Evolutionary conservation across 2,329 filamentous ascomycete genomes (phyloP).

Genomic region (Colletotrichum falcatum): DNA sequence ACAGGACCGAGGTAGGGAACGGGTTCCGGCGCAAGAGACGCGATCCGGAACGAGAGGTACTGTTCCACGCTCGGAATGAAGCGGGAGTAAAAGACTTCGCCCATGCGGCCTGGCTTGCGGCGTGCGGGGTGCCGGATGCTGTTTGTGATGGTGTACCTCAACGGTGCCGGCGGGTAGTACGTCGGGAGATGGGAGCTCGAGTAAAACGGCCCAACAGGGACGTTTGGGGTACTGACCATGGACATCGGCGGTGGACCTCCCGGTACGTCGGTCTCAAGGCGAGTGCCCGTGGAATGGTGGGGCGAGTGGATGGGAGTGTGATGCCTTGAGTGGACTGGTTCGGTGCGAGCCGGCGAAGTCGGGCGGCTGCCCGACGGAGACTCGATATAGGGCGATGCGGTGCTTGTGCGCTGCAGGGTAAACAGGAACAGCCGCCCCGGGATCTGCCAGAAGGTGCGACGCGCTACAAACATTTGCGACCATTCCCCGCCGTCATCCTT

Average conservation of each 20-base stretch:
- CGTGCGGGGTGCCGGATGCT: conserved; percentile 86
- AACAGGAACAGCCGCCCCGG: conserved; percentile 90
- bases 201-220: conserved; percentile 76
- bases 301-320: conserved; percentile 44
- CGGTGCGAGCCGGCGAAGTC: conserved; percentile 60
- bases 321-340: conserved; percentile 47
- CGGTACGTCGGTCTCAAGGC: conserved; percentile 51
- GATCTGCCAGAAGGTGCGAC: conserved; percentile 90
- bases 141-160: conserved; percentile 84
- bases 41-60: conserved; percentile 90
- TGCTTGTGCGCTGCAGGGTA: conserved; percentile 73
- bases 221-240: conserved; percentile 50
- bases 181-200: conserved; percentile 89
- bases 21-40: conserved; percentile 74
- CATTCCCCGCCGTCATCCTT: conserved; percentile 75
- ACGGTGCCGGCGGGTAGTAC: conserved; percentile 86
- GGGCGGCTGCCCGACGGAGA: conserved; percentile 68
- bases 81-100: conserved; percentile 90
- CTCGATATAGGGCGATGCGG: conserved; percentile 54
- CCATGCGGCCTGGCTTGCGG: conserved; percentile 89
- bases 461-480: conserved; percentile 84
- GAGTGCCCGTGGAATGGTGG: conserved; percentile 45
- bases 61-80: conserved; percentile 85
- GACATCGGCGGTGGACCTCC: conserved; percentile 53
- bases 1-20: conserved; percentile 73